phyloP scores from a whole-genome alignment of 192 early-diverging fungal species.

The Phycomyces nitens region DNA sequence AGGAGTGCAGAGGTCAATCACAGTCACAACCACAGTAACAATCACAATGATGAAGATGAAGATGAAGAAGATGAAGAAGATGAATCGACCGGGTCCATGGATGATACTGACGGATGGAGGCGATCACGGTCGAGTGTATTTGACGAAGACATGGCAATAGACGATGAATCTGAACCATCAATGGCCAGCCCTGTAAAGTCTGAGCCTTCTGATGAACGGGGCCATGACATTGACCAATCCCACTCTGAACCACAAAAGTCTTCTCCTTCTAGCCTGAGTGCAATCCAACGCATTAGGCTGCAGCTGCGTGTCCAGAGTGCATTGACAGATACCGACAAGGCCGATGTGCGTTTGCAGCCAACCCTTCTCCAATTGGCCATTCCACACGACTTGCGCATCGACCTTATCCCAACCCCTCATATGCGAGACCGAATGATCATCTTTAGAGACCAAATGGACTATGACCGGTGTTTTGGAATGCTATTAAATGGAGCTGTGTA shows the following conservation, averaged over 20 bases:
- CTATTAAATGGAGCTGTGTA: slow-evolving; percentile 23
- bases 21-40: no score
- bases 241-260: neutral
- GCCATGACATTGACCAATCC: neutral
- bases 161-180: neutral
- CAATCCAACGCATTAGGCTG: slow-evolving; percentile 33
- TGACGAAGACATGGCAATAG: no score
- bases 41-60: no score
- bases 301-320: slow-evolving; percentile 30
- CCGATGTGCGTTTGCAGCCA: slow-evolving; percentile 25
- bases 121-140: no score
- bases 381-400: slow-evolving; percentile 39
- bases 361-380: slow-evolving; percentile 32
- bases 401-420: slow-evolving; percentile 34
- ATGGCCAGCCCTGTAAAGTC: neutral
- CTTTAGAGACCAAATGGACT: slow-evolving; percentile 35
- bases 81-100: no score
- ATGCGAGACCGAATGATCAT: slow-evolving; percentile 42
- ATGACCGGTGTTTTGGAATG: slow-evolving; percentile 34
- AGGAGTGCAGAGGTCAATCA: no score
- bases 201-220: no score
- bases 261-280: slow-evolving; percentile 14
- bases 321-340: slow-evolving; percentile 14
- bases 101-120: no score
- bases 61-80: no score